Base-by-base conservation (phyloP, 176 grass and related monocot genomes). In the Tillandsia leiboldiana region DNA sequence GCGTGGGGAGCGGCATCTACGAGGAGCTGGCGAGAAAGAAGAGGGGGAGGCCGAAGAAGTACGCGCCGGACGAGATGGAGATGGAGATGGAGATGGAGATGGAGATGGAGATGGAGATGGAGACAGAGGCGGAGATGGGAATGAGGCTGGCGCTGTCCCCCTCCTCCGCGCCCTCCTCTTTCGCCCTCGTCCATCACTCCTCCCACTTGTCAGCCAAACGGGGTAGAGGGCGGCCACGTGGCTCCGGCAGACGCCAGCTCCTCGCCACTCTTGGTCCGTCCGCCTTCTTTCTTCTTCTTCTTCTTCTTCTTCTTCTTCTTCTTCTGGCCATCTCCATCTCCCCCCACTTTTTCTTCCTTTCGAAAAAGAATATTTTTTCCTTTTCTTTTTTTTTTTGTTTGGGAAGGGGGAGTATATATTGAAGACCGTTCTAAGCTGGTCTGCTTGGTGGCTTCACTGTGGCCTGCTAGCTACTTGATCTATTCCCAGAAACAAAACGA, bases 171-270 rank as follows among this genome's bases (percentile, higher is more conserved):
- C 49, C 12, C 50, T 54, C 63, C 33, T 17, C 75, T 50, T 27
- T 61, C 12, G 28, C 59, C 18, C 56, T 22, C n/a, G 29, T 49
- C 33, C 52, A 26, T 27, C 15, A 42, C 56, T 61, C 56, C 56
- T 61, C 26, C 49, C 74, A 67, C 70, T 61, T 77, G 24, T 81
- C 74, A 73, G 77, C 77, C 47, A 88, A 83, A 3, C 76, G 84
- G 58, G 82, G 94, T 15, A 81, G 84, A 70, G 94, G 94, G 17
- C 84, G 89, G 54, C 94, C 94, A 13, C 76, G 70, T 13, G 94
- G 94, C 15, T 92, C 89, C 51, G 94, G 94, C 70, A 90, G 81
- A 75, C 84, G 89, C 47, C 94, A 97, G 86, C 79, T 97, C 73
- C 89, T 97, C 27, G 73, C 89, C 27, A 51, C 84, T 77, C 89